Percentiles rank a stretch among this genome's conserved stretches.
Evolutionary conservation across 1,139 yeast species (phyloP).

Genomic region (Blastobotrys malaysiensis): DNA sequence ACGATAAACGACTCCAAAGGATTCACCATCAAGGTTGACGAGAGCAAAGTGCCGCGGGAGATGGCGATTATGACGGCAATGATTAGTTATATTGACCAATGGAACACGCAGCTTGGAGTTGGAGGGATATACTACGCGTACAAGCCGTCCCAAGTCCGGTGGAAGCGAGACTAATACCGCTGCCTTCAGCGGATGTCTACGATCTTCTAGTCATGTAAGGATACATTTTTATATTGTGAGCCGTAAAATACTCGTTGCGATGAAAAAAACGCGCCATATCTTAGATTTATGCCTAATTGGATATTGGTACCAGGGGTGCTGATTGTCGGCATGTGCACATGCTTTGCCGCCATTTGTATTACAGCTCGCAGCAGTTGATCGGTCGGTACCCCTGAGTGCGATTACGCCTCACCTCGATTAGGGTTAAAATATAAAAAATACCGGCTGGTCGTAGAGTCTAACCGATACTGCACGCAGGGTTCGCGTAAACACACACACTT

Average conservation of each 20-base stretch:
- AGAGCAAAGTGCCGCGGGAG: conserved; percentile 47
- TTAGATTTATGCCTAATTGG: too few relatives aligned
- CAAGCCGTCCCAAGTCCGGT: conserved; percentile 47
- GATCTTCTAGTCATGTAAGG: too few relatives aligned
- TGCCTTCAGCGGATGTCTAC: background rate
- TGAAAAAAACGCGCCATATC: too few relatives aligned
- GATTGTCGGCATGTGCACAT: background rate
- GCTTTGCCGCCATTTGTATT: background rate
- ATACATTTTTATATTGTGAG: too few relatives aligned
- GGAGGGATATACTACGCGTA: conserved; percentile 59
- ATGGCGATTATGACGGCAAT: conserved; percentile 55
- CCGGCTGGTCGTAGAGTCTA: too few relatives aligned
- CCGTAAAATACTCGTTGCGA: too few relatives aligned
- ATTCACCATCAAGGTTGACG: conserved; percentile 50
- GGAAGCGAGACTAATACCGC: conserved; percentile 48
- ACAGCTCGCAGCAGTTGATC: background rate
- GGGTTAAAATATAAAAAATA: background rate
- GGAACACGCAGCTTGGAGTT: conserved; percentile 56
- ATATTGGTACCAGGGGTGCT: too few relatives aligned
- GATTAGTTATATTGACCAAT: conserved; percentile 57
- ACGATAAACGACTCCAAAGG: conserved; percentile 46
- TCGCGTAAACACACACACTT: background rate
- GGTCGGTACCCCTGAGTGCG: background rate
- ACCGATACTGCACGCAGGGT: background rate
- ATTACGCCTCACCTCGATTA: background rate